These are phyloP conservation scores for Pleurotus pulmonarius DNA, from an alignment of 768 basidiomycete genomes.

Conservation along the genomic window DNA sequence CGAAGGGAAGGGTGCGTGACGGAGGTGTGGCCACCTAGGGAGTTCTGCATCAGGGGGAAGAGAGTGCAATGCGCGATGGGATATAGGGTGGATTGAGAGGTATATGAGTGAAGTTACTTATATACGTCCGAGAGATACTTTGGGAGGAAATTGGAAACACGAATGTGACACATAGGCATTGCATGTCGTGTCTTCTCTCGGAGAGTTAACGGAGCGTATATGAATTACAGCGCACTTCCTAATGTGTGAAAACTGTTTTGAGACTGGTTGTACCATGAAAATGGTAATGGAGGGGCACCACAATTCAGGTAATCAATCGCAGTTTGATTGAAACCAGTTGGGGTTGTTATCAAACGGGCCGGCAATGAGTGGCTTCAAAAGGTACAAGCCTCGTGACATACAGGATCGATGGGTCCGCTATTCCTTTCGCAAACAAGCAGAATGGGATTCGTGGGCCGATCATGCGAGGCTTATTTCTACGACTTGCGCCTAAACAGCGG, in stretches of 20 bases:
- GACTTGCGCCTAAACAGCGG: slow-evolving; percentile 4
- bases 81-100: not conserved
- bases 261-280: not conserved
- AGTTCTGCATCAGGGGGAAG: not conserved
- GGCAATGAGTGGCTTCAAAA: slow-evolving; percentile 3
- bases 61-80: not conserved
- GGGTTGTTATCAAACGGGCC: slow-evolving; percentile 4
- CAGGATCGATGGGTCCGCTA: slow-evolving; percentile 3
- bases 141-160: not conserved
- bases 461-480: slow-evolving; percentile 6
- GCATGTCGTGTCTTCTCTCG: slow-evolving; percentile 6
- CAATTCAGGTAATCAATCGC: slow-evolving; percentile 4
- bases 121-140: slow-evolving; percentile 2
- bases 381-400: slow-evolving; percentile 6
- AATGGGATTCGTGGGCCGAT: slow-evolving; percentile 7
- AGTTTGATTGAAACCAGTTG: not conserved
- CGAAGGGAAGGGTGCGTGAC: slow-evolving; percentile 21
- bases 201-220: slow-evolving; percentile 7
- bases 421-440: not conserved
- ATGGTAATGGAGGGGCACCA: slow-evolving; percentile 3
- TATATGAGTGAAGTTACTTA: not conserved
- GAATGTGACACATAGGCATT: slow-evolving; percentile 3
- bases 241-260: not conserved
- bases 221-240: not conserved
- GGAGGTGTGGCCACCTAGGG: not conserved